Evolutionary conservation across 1,284 basidiomycete genomes (phyloP), one percentile per base, ranked within the genome.

Genomic region (Fomitiporia mediterranea): DNA sequence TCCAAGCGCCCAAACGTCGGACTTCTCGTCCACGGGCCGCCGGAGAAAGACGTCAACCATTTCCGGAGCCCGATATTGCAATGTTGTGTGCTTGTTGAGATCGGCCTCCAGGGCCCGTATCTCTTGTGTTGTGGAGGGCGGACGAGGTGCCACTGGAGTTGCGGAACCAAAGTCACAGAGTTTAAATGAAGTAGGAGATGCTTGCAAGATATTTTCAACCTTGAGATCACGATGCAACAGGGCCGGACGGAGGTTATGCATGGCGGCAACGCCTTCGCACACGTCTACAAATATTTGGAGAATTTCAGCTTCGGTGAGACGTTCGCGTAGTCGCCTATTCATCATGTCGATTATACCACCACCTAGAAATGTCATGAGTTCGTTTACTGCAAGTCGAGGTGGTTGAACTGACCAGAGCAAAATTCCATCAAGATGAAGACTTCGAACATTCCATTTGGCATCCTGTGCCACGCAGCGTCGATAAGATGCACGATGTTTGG

Each of bases 391-490:
- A 43, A 19, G 15, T 11, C 40, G 28, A 1, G n/a, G 43, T 1
- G 21, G 35, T 37, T 42, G 34, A 25, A 68, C 75, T 56, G 49
- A 76, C 82, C 86, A 7, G 81, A 66, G 69, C 94, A 98, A 70
- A 88, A 98, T 71, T 99, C 97, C 97, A 99, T 99, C 59, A 99
- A 80, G 68, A 99, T 99, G 71, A 98, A 98, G 46, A 99, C 95
- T 71, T 99, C 97, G 69, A 90, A 94, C 44, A 81, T 80, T 44
- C 92, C 92, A 66, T 87, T 89, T 2, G 89, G 75, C 67, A 91
- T 79, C 59, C 83, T 81, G 61, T 91, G 85, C 79, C 91, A 93
- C 50, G 91, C 86, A n/a, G 94, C 93, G 72, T 97, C 94, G 68
- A 96, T 90, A 67, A 97, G 84, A 68, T 94, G 85, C 57, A 96